phyloP scores from a whole-genome alignment of 805 yeast species.

The Wickerhamomyces bovis region DNA sequence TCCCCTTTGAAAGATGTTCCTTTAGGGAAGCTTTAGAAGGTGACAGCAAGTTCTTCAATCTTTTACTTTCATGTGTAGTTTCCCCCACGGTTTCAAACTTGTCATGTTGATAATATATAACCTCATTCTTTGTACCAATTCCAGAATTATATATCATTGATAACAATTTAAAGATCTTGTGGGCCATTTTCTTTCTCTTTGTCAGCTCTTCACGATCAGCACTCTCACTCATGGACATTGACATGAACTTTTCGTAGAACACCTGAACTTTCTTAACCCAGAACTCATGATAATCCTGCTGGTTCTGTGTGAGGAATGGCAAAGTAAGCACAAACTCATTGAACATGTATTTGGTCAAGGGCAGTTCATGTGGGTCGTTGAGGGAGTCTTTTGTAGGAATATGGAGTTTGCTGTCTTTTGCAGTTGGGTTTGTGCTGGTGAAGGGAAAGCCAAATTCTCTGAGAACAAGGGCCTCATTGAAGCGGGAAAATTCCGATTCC shows the following conservation, averaged over 20 bases:
- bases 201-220: slow-evolving; percentile 73
- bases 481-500: slow-evolving; percentile 50
- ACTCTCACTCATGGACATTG: slow-evolving; percentile 63
- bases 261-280: slow-evolving; percentile 80
- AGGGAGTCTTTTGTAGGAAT: slow-evolving; percentile 13
- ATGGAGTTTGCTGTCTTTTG: background rate
- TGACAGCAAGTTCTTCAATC: slow-evolving; percentile 30
- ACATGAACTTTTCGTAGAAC: slow-evolving; percentile 73
- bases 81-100: slow-evolving; percentile 25
- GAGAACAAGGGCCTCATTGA: slow-evolving; percentile 59
- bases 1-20: slow-evolving; percentile 26
- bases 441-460: slow-evolving; percentile 78
- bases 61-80: slow-evolving; percentile 22
- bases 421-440: slow-evolving; percentile 36
- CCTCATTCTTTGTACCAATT: slow-evolving; percentile 54
- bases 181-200: slow-evolving; percentile 57
- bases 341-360: slow-evolving; percentile 64
- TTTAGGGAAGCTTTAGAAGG: slow-evolving; percentile 35
- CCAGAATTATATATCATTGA: slow-evolving; percentile 72
- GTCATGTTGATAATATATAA: slow-evolving; percentile 36
- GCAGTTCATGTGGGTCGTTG: slow-evolving; percentile 36
- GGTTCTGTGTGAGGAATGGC: slow-evolving; percentile 56
- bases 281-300: slow-evolving; percentile 47
- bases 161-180: slow-evolving; percentile 56
- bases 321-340: slow-evolving; percentile 56